phyloP scores from a whole-genome alignment of 116 monocot species.

The Phalaenopsis hybrid region DNA sequence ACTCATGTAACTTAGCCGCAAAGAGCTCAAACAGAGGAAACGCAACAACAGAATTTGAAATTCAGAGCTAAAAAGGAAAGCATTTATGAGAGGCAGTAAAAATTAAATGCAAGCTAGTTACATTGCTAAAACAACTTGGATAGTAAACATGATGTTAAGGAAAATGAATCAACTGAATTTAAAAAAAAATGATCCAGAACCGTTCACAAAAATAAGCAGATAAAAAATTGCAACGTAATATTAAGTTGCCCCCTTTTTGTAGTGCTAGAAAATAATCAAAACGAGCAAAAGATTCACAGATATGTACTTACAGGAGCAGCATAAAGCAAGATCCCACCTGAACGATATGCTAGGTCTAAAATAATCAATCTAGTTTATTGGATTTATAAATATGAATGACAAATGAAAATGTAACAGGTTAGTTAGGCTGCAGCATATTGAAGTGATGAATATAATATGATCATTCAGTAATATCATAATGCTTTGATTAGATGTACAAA shows the following conservation, averaged over 20 bases:
- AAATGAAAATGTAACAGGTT: too few species aligned
- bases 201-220: not conserved
- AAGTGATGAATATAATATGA: not conserved
- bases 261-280: too few species aligned
- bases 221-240: too few species aligned
- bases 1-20: not conserved
- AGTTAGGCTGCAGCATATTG: not conserved
- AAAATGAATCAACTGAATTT: not conserved
- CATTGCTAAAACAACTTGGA: not conserved
- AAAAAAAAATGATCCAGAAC: not conserved
- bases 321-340: not conserved
- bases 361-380: not conserved
- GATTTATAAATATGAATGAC: too few species aligned
- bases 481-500: slow-evolving; percentile 12
- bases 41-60: not conserved
- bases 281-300: too few species aligned
- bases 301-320: not conserved
- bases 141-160: not conserved
- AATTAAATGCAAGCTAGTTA: not conserved
- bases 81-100: not conserved
- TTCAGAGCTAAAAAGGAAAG: not conserved
- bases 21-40: not conserved
- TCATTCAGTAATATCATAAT: slow-evolving; percentile 1
- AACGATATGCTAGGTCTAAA: not conserved
- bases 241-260: too few species aligned